Conservation (phyloP, 495 filamentous ascomycete genomes). For the Talaromyces stipitatus region DNA sequence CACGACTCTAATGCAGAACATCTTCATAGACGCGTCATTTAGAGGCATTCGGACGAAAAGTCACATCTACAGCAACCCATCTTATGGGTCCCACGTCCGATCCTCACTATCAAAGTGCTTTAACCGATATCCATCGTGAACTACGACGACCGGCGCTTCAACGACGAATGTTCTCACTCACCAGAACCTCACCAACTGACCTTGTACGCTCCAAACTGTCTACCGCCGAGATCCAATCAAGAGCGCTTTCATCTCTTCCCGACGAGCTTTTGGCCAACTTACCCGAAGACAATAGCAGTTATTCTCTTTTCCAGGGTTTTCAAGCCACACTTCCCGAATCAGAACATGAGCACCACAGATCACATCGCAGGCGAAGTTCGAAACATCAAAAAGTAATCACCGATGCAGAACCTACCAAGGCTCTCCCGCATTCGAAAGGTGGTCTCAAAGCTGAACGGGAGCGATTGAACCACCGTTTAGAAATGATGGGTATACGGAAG, state of each 20-base stretch:
- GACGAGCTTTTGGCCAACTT: slow-evolving; percentile 86
- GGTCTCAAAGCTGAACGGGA: slow-evolving; percentile 73
- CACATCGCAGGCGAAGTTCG: slow-evolving; percentile 59
- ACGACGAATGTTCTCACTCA: slow-evolving; percentile 80
- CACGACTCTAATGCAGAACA: slow-evolving; percentile 1
- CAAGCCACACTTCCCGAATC: slow-evolving; percentile 78
- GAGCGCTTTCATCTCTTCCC: slow-evolving; percentile 79
- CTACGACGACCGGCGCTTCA: slow-evolving; percentile 75
- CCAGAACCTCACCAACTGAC: slow-evolving; percentile 83
- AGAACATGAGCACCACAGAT: slow-evolving; percentile 55
- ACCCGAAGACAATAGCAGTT: slow-evolving; percentile 74
- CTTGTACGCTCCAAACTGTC: slow-evolving; percentile 88
- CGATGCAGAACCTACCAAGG: slow-evolving; percentile 42
- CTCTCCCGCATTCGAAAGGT: slow-evolving; percentile 54
- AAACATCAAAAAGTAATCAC: slow-evolving; percentile 68
- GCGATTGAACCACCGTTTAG: slow-evolving; percentile 68
- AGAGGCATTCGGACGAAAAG: slow-evolving; percentile 89
- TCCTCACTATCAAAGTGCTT: slow-evolving; percentile 71
- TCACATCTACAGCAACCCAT: slow-evolving; percentile 87
- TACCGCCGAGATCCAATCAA: slow-evolving; percentile 86
- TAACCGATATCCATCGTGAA: slow-evolving; percentile 84
- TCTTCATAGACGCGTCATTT: slow-evolving; percentile 67
- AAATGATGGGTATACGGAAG: slow-evolving; percentile 88
- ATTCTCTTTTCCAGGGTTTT: slow-evolving; percentile 95
- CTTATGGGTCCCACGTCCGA: slow-evolving; percentile 69